phyloP scores from a whole-genome alignment of 2,329 filamentous ascomycete genomes.

The Apiospora marii region DNA sequence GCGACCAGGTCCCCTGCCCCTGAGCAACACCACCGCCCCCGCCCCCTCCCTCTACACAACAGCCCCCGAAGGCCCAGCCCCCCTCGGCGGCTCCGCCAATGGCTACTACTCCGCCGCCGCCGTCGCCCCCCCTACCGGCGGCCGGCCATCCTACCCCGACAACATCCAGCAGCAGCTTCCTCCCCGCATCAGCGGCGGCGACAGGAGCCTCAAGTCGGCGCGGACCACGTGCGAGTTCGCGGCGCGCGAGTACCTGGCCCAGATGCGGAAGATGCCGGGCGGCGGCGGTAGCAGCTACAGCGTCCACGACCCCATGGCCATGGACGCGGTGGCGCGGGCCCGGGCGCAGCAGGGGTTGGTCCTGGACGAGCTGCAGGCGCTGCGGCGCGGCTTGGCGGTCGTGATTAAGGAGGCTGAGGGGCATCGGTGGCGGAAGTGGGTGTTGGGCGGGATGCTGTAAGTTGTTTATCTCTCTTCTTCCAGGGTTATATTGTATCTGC shows the following conservation, averaged over 20 bases:
- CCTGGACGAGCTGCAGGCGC: constrained; percentile 52
- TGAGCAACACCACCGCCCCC: not conserved
- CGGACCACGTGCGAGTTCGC: constrained; percentile 41
- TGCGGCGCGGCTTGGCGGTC: constrained; percentile 54
- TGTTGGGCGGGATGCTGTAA: constrained; percentile 61
- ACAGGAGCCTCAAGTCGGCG: constrained; percentile 34
- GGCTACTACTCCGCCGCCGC: not conserved
- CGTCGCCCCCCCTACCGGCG: not conserved
- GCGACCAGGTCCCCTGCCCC: not conserved
- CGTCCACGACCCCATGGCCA: constrained; percentile 47
- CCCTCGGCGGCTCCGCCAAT: no score
- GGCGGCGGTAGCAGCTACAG: constrained; percentile 25
- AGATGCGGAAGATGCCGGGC: constrained; percentile 41
- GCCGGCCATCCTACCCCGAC: not conserved
- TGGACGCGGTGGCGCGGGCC: constrained; percentile 53
- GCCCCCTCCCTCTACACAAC: not conserved
- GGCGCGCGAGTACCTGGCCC: constrained; percentile 43
- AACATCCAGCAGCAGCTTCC: not conserved
- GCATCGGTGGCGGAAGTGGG: constrained; percentile 60
- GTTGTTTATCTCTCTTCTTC: constrained; percentile 33
- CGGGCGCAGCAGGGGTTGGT: constrained; percentile 51
- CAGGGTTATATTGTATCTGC: no score
- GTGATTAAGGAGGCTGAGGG: constrained; percentile 54
- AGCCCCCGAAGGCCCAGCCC: not conserved
- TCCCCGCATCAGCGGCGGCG: not conserved